Base-by-base conservation (phyloP, 495 filamentous ascomycete species). In the Halenospora varia region DNA sequence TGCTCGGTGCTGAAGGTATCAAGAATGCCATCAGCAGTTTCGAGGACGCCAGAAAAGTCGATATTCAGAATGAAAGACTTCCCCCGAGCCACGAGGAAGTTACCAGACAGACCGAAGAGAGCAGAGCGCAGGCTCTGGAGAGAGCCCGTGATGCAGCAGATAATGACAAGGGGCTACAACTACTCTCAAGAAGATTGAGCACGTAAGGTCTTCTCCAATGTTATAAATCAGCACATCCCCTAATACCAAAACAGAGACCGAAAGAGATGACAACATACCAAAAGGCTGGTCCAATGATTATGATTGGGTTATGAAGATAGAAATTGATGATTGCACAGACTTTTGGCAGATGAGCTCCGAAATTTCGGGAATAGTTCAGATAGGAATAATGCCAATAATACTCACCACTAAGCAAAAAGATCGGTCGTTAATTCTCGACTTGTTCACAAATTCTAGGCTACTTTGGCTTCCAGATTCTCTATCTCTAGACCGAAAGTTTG, bases 11-110 rank as follows among this genome's bases (percentile, higher is more conserved):
- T 0, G 94, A 97, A 71, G 94, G 94, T 26, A 98, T 98, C 75
- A 98, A 97, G 77, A 91, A 97, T 66, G 94, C 94, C n/a, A 98
- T 98, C 60, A 89, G 81, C 70, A 94, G 82, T 63, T 98, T 98
- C 61, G 94, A 98, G 70, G 94, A 98, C 70, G 94, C 94, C n/a
- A 80, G 92, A 48, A 96, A 96, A 77, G 95, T 98, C 24, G 94
- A 98, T 77, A 66, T 97, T 58, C 92, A 97, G 74, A 98, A 98
- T 69, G 94, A 98, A 76, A 83, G 88, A 55, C 73, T 97, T 60
- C 94, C 94, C 39, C 94, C 94, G 3, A 91, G 79, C 62, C 90
- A 96, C 56, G 94, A 97, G 54, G 94, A 98, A 68, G 90, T 97
- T 13, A 77, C 84, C 26, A 83, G 83, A 67, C 88, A 86, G 65